Percentiles rank a stretch among this genome's conserved stretches.
Evolutionary conservation across 257 asterid genomes (phyloP).

Genomic region (Mitragyna speciosa): DNA sequence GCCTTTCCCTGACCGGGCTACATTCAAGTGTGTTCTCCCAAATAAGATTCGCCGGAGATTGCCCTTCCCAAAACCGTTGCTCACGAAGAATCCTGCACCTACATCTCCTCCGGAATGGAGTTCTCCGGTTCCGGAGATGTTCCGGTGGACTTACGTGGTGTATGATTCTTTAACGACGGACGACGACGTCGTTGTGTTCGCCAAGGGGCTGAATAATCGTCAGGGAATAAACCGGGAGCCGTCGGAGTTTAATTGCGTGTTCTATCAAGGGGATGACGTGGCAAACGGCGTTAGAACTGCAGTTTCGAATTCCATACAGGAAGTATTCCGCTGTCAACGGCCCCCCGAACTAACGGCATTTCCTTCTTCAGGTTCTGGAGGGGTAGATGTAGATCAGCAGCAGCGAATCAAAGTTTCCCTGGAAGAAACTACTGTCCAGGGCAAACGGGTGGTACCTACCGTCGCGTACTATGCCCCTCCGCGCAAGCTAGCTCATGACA

Average conservation of each 20-base stretch:
- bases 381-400: not conserved
- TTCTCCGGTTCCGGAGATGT: constrained; percentile 27
- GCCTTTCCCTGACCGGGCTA: constrained; percentile 53
- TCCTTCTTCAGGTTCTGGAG: not conserved
- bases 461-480: constrained; percentile 56
- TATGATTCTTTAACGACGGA: constrained; percentile 74
- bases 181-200: constrained; percentile 68
- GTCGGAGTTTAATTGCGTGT: constrained; percentile 56
- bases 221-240: constrained; percentile 58
- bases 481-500: constrained; percentile 36
- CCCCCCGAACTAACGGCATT: constrained; percentile 34
- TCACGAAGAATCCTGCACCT: constrained; percentile 20
- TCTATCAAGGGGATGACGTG: constrained; percentile 34
- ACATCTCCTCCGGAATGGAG: constrained; percentile 1
- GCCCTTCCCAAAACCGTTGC: constrained; percentile 56
- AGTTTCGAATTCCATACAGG: constrained; percentile 72
- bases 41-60: constrained; percentile 40
- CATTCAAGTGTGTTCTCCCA: constrained; percentile 55
- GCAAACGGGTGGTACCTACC: constrained; percentile 56
- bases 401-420: constrained; percentile 42
- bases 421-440: constrained; percentile 33
- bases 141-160: constrained; percentile 49
- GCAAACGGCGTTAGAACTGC: constrained; percentile 50
- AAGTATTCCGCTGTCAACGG: constrained; percentile 77
- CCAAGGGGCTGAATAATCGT: constrained; percentile 63